These are phyloP conservation scores for Lepidium africanum DNA, from an alignment of 345 rosid species.

Conservation along the genomic window DNA sequence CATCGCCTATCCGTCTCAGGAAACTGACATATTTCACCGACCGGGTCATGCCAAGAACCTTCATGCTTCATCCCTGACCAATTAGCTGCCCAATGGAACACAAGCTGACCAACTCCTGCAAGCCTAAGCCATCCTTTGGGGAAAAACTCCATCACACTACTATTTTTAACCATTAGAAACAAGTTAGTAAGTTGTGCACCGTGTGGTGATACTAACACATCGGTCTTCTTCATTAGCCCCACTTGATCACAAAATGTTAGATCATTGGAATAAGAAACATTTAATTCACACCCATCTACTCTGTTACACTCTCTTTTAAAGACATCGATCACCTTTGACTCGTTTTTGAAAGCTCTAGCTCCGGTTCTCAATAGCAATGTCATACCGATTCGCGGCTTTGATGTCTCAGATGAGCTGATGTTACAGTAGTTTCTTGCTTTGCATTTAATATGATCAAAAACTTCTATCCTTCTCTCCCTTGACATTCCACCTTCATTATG, in stretches of 20 bases:
- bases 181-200: slow-evolving; percentile 78
- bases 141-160: slow-evolving; percentile 72
- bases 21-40: slow-evolving; percentile 45
- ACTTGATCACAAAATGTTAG: slow-evolving; percentile 75
- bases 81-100: slow-evolving; percentile 58
- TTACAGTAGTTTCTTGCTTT: slow-evolving; percentile 52
- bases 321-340: slow-evolving; percentile 35
- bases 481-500: slow-evolving; percentile 82
- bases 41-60: slow-evolving; percentile 68
- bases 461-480: slow-evolving; percentile 51
- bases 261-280: slow-evolving; percentile 57
- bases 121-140: slow-evolving; percentile 66
- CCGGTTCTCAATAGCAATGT: slow-evolving; percentile 69
- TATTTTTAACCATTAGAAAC: slow-evolving; percentile 60
- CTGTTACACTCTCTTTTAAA: slow-evolving; percentile 48
- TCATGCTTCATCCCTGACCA: slow-evolving; percentile 74
- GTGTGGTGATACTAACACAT: slow-evolving; percentile 56
- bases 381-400: slow-evolving; percentile 38
- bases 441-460: slow-evolving; percentile 48
- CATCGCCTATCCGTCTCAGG: slow-evolving; percentile 52
- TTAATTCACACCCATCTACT: slow-evolving; percentile 46
- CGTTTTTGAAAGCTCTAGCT: slow-evolving; percentile 64
- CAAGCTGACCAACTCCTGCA: slow-evolving; percentile 73
- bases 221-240: slow-evolving; percentile 53
- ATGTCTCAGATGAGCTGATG: slow-evolving; percentile 21